These are phyloP conservation scores for Cercospora sojina DNA, from an alignment of 2,329 filamentous ascomycete genomes.

Conservation along the genomic window DNA sequence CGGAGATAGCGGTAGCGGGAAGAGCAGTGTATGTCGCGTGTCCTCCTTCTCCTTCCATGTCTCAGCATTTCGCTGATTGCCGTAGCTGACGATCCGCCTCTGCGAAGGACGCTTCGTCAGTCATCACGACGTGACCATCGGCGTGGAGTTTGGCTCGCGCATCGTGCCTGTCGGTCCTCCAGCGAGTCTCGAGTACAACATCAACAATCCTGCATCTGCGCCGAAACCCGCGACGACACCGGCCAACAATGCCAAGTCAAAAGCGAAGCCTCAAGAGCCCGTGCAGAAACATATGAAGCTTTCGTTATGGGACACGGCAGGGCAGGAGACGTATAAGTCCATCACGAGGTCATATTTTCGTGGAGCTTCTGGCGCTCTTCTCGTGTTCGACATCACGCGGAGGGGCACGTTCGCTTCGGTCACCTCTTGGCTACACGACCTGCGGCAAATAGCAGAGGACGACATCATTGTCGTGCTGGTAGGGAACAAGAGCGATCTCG, in stretches of 20 bases:
- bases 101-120: constrained; percentile 93
- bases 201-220: constrained; percentile 50
- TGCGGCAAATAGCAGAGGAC: constrained; percentile 91
- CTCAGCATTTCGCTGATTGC: constrained; percentile 32
- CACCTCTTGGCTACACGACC: constrained; percentile 89
- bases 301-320: constrained; percentile 91
- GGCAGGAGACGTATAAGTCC: constrained; percentile 95
- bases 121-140: constrained; percentile 95
- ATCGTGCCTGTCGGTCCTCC: constrained; percentile 89
- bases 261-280: constrained; percentile 39
- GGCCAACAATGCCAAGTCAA: constrained; percentile 34
- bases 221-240: constrained; percentile 21
- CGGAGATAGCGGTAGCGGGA: constrained; percentile 93
- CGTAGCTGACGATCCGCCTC: constrained; percentile 81
- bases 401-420: constrained; percentile 82
- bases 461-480: constrained; percentile 93
- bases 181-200: constrained; percentile 59
- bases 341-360: constrained; percentile 94
- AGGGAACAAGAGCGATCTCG: constrained; percentile 90
- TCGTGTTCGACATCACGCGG: constrained; percentile 93
- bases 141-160: constrained; percentile 91
- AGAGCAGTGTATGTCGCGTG: constrained; percentile 64
- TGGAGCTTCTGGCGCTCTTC: constrained; percentile 71
- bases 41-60: constrained; percentile 4
- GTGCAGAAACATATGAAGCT: constrained; percentile 83